Evolutionary conservation across 352 stramenopile genomes (phyloP).

Genomic region (Phytopythium helicoides): DNA sequence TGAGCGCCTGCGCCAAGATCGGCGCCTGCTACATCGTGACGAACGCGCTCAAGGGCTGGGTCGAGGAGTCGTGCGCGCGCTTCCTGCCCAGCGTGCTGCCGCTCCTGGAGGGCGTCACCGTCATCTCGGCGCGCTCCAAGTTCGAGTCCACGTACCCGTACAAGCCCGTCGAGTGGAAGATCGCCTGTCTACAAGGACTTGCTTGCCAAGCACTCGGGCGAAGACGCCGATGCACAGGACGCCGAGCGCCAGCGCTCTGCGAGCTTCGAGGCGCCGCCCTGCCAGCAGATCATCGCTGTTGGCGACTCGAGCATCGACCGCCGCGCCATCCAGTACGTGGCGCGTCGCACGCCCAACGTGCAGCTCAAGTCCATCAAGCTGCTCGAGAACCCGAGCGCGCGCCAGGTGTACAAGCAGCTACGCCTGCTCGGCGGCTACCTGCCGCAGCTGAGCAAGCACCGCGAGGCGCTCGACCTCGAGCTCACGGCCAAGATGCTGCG

Average conservation of each 20-base stretch:
- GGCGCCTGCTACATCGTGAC: conserved; percentile 63
- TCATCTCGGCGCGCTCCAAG: conserved; percentile 64
- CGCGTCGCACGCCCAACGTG: conserved; percentile 36
- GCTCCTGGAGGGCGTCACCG: conserved; percentile 49
- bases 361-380: conserved; percentile 81
- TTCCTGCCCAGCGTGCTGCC: conserved; percentile 64
- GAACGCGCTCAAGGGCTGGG: conserved; percentile 66
- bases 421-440: conserved; percentile 57
- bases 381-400: conserved; percentile 71
- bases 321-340: conserved; percentile 68
- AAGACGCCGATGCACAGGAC: not conserved
- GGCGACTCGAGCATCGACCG: conserved; percentile 74
- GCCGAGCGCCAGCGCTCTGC: conserved; percentile 9
- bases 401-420: conserved; percentile 72
- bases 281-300: conserved; percentile 60
- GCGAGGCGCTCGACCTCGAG: conserved; percentile 68
- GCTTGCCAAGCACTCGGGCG: conserved; percentile 27
- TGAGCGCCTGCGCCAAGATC: conserved; percentile 45
- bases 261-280: conserved; percentile 22
- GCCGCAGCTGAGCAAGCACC: conserved; percentile 54
- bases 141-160: conserved; percentile 62
- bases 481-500: conserved; percentile 71
- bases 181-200: conserved; percentile 65
- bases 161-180: conserved; percentile 77
- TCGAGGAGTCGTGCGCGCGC: conserved; percentile 68